Base-by-base conservation (phyloP, 257 asterid genomes). In the Thymus mandschuricus region DNA sequence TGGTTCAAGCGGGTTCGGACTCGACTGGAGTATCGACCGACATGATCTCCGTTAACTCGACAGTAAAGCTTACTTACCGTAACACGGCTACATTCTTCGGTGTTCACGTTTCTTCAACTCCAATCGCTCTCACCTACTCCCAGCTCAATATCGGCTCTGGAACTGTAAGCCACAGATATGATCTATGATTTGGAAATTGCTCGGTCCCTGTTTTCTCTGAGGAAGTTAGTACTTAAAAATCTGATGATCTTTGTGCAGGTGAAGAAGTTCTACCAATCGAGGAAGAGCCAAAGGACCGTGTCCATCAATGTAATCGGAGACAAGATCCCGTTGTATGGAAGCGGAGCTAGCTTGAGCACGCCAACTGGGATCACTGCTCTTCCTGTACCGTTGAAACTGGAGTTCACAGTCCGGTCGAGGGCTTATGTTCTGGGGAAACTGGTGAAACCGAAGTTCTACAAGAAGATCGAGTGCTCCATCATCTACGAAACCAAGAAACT, bases 361-460 rank as follows among this genome's bases (percentile, higher is more conserved):
- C 84, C 86, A 7, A 70, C 82, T 4, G 97, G 96, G 68, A 67
- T 86, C 11, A 83, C 93, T 2, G 15, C 84, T 9, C 12, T 63
- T 27, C 91, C 92, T 11, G 90, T 92, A 69, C 87, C 85, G 1
- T 55, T 92, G 44, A 82, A 82, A 29, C 68, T 93, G 79, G 81
- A 74, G 44, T 89, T 93, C 33, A 84, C 82, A 40, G 82, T 93
- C 49, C 78, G 90, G 55, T 85, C 98, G 8, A 86, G 87, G 61
- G 98, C 89, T 41, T 87, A 91, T 46, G 96, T 93, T 64, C 64
- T 93, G 76, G 98, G 98, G 7, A 84, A 81, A 76, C 78, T 93
- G 71, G 98, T 93, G 83, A 87, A 82, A 84, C 92, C 98, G 0
- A 91, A 79, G 75, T 91, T 93, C 80, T 77, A 87, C 81, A 89